Percentiles rank a stretch among this genome's conserved stretches.
Evolutionary conservation across 2,329 filamentous ascomycete genomes (phyloP).

Genomic region (Fusarium sarcochroum): DNA sequence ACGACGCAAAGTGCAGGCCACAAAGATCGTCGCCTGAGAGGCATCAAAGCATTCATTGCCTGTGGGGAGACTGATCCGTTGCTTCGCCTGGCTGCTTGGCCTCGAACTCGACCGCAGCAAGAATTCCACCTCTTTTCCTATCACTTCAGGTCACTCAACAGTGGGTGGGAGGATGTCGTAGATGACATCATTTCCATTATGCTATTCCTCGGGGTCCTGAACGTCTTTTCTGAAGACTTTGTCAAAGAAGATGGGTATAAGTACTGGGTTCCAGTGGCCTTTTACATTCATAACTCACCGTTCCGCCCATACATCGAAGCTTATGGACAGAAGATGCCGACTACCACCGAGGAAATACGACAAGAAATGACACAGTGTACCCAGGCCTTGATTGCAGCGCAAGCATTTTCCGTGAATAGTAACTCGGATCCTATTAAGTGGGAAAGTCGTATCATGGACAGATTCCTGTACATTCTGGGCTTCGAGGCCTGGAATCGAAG

Average conservation of each 20-base stretch:
- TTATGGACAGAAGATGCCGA: rapidly evolving
- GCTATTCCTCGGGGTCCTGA: neutral
- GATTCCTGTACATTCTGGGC: neutral
- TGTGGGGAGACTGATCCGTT: neutral
- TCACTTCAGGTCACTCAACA: neutral
- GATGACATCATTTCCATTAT: neutral
- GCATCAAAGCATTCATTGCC: constrained; percentile 13
- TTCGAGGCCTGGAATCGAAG: constrained; percentile 17
- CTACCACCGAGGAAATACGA: rapidly evolving
- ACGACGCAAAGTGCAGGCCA: neutral
- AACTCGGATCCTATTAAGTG: neutral
- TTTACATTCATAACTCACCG: rapidly evolving
- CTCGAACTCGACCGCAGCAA: neutral
- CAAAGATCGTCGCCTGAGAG: neutral
- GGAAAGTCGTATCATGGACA: neutral
- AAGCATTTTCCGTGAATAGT: neutral
- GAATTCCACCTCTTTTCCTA: neutral
- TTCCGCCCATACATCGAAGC: neutral
- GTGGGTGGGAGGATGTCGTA: neutral
- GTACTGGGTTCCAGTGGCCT: constrained; percentile 3
- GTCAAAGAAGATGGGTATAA: rapidly evolving
- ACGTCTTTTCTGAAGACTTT: neutral
- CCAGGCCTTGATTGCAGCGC: neutral
- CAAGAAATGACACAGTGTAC: neutral
- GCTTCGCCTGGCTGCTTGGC: neutral